Base-by-base conservation (phyloP, 495 filamentous ascomycete species). In the Annulohypoxylon nitens region DNA sequence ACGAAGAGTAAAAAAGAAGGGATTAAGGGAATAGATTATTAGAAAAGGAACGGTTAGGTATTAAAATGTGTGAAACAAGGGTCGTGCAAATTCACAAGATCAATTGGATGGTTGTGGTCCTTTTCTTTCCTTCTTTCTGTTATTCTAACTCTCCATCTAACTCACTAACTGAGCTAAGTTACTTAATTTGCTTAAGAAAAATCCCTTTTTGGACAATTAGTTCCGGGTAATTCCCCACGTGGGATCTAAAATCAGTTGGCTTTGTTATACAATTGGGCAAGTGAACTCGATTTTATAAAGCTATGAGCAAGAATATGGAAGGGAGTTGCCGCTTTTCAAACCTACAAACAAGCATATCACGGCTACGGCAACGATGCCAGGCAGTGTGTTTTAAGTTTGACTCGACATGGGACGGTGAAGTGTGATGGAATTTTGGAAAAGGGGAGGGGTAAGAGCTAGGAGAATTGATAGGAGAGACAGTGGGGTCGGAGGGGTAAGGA, bases 191-290 rank as follows among this genome's bases (percentile, higher is more conserved):
- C 45, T n/a, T 6, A 34, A 34, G 33, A n/a, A 66, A 54, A 59
- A 41, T 36, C 47, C 33, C n/a, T 63, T 16, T 16, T 63, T 71
- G 47, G 54, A n/a, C 12, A 41, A 23, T 20, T 67, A 67, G 58
- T 36, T 39, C 55, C 59, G 63, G 50, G 39, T 51, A 60, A 51
- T 64, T 68, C 34, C 47, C 75, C 75, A 75, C 72, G 72, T 75
- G 75, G 72, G 72, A 71, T 77, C 75, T 75, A 75, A 71, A 75
- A 70, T 47, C 71, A 62, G 72, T 43, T 41, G 25, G n/a, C 6
- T 59, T 4, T 4, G 33, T 50, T 60, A 64, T 64, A 64, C 12
- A 23, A 36, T 37, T 58, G 30, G 47, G 50, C 48, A 65, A 23
- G 48, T 50, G 18, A 55, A 54, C 8, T 55, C 39, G 59, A 57